phyloP scores from a whole-genome alignment of 2,329 filamentous ascomycete species.

The Magnaporthales sp. region DNA sequence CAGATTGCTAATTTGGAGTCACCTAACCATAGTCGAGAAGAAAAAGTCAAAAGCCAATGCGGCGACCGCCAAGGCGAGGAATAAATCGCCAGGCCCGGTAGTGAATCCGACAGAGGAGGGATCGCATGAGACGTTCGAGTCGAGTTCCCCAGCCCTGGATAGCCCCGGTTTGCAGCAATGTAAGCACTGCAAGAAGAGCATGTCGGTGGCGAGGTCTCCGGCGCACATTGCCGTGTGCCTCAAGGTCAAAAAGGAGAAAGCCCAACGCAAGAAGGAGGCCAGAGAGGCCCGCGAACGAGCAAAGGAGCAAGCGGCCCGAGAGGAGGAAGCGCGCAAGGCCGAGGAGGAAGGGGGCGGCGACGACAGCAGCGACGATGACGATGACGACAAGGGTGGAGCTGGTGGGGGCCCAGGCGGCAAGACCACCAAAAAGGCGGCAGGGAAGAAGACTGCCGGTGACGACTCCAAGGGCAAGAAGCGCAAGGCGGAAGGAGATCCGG shows the following conservation, averaged over 20 bases:
- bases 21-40: background rate
- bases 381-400: conserved; percentile 34
- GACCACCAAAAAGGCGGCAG: conserved; percentile 52
- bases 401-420: conserved; percentile 25
- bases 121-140: conserved; percentile 70
- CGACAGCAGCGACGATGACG: conserved; percentile 34
- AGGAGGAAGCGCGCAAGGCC: conserved; percentile 44
- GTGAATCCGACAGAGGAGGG: conserved; percentile 66
- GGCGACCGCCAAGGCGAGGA: conserved; percentile 26
- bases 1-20: background rate
- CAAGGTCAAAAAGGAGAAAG: conserved; percentile 75
- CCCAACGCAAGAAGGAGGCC: conserved; percentile 67
- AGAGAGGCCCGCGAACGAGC: conserved; percentile 61
- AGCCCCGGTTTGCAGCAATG: conserved; percentile 72
- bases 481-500: conserved; percentile 55
- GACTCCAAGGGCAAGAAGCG: conserved; percentile 68
- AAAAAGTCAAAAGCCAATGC: conserved; percentile 43
- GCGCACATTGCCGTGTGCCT: conserved; percentile 79
- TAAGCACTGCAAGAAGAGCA: conserved; percentile 89
- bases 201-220: conserved; percentile 66
- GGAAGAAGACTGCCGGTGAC: conserved; percentile 50
- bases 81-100: conserved; percentile 43
- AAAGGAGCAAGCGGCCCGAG: conserved; percentile 46
- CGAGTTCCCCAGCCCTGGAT: conserved; percentile 74
- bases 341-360: conserved; percentile 37